Base-by-base conservation (phyloP, 768 basidiomycete species). In the Psilocybe sp. region DNA sequence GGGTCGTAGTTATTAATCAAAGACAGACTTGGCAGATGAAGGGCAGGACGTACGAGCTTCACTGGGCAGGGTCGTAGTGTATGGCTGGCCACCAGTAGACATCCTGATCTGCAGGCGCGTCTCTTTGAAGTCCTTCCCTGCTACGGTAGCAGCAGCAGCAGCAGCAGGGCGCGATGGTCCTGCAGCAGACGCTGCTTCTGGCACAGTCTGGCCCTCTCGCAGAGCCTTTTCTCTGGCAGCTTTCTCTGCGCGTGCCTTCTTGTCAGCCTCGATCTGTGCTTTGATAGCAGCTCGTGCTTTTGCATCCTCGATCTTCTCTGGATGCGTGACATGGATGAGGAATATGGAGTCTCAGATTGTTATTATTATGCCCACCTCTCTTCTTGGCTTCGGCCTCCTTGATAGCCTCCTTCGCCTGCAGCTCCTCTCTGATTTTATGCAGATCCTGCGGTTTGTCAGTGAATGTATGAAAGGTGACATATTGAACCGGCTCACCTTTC, bases 31-130 rank as follows among this genome's bases (percentile, higher is more conserved):
- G 44, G 15, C 16, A 36, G 40, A n/a, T 46, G 10, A 20, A 23
- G 23, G 13, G 14, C 16, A 18, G 12, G 14, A 77, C 87, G 59
- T 62, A 91, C 91, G 78, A 18, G 87, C 74, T 53, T 91, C 87
- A 58, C 87, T 91, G n/a, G 85, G 66, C 40, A 93, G 64, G 9
- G 88, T 90, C 12, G 86, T 89, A 7, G 86, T 90, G 54, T 90
- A 79, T 5, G 92, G 93, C 54, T 80, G 78, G 1, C 89, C 87
- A 9, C 92, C 93, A 5, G 79, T 82, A 14, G 89, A 81, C 63
- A 97, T 70, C 19, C 96, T 81, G 51, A 97, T 93, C 70, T 96
- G 96, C 45, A 98, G 73, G 50, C 96, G 74, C 2, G 96, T 94
- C 60, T 93, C 86, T 46, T 84, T 84, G 64, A 87, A 93, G 47